Conservation (phyloP, 345 rosid species). For the Pugionium cornutum region DNA sequence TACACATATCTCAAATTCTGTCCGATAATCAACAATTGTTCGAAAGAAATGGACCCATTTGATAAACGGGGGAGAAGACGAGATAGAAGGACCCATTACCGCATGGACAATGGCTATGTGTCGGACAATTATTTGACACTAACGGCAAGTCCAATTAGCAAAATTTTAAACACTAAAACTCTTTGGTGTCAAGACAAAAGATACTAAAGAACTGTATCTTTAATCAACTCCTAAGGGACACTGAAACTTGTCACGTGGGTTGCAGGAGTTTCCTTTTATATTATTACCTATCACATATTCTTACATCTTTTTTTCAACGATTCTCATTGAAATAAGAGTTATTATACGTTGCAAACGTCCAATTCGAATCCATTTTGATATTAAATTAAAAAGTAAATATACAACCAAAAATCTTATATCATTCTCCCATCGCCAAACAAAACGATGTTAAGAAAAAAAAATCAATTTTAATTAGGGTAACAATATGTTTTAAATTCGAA, state of each 20-base stretch:
- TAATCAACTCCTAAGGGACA: background rate
- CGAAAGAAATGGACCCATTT: background rate
- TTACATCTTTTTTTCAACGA: background rate
- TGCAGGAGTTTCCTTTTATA: background rate
- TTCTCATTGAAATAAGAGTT: background rate
- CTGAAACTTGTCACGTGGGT: slow-evolving; percentile 9
- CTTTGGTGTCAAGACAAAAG: slow-evolving; percentile 14
- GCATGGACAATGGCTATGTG: slow-evolving; percentile 18
- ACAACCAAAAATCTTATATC: no score
- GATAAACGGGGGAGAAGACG: slow-evolving; percentile 28
- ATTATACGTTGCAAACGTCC: no score
- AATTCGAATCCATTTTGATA: no score
- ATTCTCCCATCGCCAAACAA: no score
- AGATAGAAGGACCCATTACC: slow-evolving; percentile 21
- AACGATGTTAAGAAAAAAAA: no score
- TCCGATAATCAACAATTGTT: background rate
- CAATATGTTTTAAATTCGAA: no score
- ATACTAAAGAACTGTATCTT: background rate
- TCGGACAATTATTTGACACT: slow-evolving; percentile 7
- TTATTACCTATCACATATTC: background rate
- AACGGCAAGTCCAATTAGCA: slow-evolving; percentile 25
- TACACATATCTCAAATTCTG: no score
- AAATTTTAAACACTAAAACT: slow-evolving; percentile 11
- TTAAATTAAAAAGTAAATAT: no score
- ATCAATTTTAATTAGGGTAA: no score